These are phyloP conservation scores for Leucocoprinus leucothites DNA, from an alignment of 768 basidiomycete species.

Conservation along the genomic window DNA sequence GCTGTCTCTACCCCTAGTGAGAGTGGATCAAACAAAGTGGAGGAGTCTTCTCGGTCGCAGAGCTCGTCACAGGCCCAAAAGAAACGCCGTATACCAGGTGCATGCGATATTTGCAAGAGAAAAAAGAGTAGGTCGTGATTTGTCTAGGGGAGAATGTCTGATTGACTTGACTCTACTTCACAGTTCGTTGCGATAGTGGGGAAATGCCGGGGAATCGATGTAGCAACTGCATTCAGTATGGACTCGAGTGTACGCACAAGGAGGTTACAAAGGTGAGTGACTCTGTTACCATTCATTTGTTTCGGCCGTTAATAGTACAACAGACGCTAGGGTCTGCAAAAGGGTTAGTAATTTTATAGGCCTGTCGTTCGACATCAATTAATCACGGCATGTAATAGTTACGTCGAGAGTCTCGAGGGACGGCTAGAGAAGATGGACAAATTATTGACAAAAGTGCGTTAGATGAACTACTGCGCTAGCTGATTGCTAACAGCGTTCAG, in stretches of 20 bases:
- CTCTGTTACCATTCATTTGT: neutral
- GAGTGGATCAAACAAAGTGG: too few relatives aligned
- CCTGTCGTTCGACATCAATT: neutral
- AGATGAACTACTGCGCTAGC: too few relatives aligned
- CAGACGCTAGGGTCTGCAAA: constrained; percentile 61
- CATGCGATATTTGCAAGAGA: constrained; percentile 69
- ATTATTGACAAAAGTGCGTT: constrained; percentile 48
- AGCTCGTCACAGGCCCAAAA: constrained; percentile 24
- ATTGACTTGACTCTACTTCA: constrained; percentile 7
- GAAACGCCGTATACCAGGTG: constrained; percentile 60
- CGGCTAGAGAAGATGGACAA: constrained; percentile 65
- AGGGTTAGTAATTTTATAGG: constrained; percentile 37
- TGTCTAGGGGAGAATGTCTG: constrained; percentile 5
- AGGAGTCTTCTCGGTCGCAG: neutral
- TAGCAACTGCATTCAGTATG: constrained; percentile 58
- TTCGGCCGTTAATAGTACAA: neutral
- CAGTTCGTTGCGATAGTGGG: constrained; percentile 59
- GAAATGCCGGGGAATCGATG: constrained; percentile 61
- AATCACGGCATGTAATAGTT: constrained; percentile 29
- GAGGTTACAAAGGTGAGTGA: constrained; percentile 62
- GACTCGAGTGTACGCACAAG: constrained; percentile 62
- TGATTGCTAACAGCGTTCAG: constrained; percentile 5
- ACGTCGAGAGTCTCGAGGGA: constrained; percentile 60
- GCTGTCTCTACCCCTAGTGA: too few relatives aligned
- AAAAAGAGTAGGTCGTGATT: constrained; percentile 55